Evolutionary conservation across 2,329 filamentous ascomycete genomes (phyloP), one percentile per base, ranked within the genome.

Genomic region (Epichloe festucae): DNA sequence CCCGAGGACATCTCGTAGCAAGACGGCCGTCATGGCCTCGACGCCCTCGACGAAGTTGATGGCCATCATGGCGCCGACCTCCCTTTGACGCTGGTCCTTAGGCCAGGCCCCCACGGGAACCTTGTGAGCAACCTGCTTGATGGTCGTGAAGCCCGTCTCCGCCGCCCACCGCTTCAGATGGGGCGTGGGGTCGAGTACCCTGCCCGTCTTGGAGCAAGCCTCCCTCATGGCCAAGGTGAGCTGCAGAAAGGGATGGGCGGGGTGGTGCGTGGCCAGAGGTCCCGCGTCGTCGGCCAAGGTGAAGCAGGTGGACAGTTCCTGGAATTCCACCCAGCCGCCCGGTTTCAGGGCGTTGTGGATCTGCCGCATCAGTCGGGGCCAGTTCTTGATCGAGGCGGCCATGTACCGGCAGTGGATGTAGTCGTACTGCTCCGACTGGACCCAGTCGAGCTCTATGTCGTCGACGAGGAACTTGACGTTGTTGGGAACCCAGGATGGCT

Each of bases 401-500:
- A 70, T 63, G 39, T 62, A 66, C 1, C 66, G 60, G 19, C 65
- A 62, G 46, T 70, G 65, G 11, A 70, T 66, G 38, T 59, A 68
- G 40, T 66, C 64, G 42, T 65, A 66, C 12, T 58, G 51, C 2
- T 54, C 45, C 0, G 56, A 48, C 34, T 64, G 48, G 15, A 51
- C 51, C 81, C 80, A 84, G 1, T 76, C 69, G 36, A 75, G 69
- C 58, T 82, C 77, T 17, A 73, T 70, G 57, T 83, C 78, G 57
- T 82, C 79, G 7, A 84, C 70, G 38, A 80, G 61, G 58, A 82
- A 82, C 5, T 68, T 70, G 51, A 80, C 70, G 55, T 82, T 82
- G 3, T 75, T 72, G 2, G 79, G 79, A 1, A 81, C 71, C 65
- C 67, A 70, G 10, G 63, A 61, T 3, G 70, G 70, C 54, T 74